phyloP scores from a whole-genome alignment of 23 red algal genomes.

The Gracilaria gracilis region DNA sequence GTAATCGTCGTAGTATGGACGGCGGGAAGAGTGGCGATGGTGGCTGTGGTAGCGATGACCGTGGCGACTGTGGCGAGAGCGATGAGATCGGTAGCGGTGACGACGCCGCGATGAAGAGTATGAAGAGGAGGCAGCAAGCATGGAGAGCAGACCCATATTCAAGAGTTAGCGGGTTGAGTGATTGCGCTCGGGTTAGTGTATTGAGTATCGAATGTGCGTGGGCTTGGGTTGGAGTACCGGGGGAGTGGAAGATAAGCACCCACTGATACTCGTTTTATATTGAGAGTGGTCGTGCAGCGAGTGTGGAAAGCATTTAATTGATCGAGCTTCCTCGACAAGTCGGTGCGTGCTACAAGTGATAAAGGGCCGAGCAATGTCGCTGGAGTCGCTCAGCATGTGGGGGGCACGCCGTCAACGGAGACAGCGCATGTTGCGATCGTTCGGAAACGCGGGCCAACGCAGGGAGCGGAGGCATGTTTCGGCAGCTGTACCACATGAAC shows the following conservation, averaged over 20 bases:
- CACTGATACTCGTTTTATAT: not conserved
- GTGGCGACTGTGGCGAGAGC: conserved; percentile 23
- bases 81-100: conserved; percentile 35
- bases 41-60: conserved; percentile 17
- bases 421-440: conserved; percentile 1
- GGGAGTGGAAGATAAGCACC: conserved; percentile 7
- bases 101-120: conserved; percentile 3
- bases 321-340: conserved; percentile 15
- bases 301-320: conserved; percentile 9
- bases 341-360: conserved; percentile 5
- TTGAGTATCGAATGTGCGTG: not conserved
- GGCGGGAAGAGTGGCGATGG: conserved; percentile 27
- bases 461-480: conserved; percentile 39
- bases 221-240: not conserved
- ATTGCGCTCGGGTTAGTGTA: not conserved
- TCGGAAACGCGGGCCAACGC: conserved; percentile 5
- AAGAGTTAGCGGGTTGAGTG: conserved; percentile 2
- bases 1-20: conserved; percentile 16
- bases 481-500: conserved; percentile 1
- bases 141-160: conserved; percentile 32
- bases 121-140: conserved; percentile 14
- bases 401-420: not conserved
- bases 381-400: conserved; percentile 3
- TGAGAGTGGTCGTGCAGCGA: not conserved
- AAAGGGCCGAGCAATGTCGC: conserved; percentile 10